phyloP scores from a whole-genome alignment of 2,329 filamentous ascomycete species.

The Mariannaea sp. region DNA sequence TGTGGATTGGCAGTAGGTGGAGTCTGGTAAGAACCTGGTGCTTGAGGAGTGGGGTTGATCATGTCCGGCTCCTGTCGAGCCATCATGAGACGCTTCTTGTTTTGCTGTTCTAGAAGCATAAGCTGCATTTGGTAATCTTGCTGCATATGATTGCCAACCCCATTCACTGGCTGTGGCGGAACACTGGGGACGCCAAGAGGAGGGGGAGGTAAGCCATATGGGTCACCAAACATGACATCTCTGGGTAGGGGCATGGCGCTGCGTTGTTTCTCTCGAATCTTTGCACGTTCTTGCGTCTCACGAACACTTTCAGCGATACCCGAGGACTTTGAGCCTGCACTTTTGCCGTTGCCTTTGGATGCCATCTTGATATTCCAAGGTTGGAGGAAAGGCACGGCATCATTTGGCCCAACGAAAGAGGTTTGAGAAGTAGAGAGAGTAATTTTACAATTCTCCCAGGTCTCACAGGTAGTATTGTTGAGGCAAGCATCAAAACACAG shows the following conservation, averaged over 20 bases:
- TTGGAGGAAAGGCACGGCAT: slow-evolving; percentile 58
- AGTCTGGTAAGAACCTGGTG: no score
- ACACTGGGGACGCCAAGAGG: background rate
- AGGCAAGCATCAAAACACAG: slow-evolving; percentile 67
- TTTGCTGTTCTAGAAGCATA: slow-evolving; percentile 83
- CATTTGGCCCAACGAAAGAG: slow-evolving; percentile 59
- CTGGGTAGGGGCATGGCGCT: background rate
- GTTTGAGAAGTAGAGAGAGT: slow-evolving; percentile 68
- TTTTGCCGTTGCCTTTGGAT: slow-evolving; percentile 34
- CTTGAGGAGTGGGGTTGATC: background rate
- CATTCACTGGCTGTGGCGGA: background rate
- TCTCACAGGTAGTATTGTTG: slow-evolving; percentile 66
- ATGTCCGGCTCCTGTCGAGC: slow-evolving; percentile 70
- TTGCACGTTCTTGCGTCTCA: slow-evolving; percentile 42
- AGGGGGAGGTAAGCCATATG: slow-evolving; percentile 44
- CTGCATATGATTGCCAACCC: slow-evolving; percentile 67
- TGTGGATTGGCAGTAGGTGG: background rate
- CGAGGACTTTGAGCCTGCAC: slow-evolving; percentile 14
- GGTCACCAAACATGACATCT: slow-evolving; percentile 34
- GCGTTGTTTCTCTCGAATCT: slow-evolving; percentile 38
- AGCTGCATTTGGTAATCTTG: slow-evolving; percentile 89
- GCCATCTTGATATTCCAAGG: slow-evolving; percentile 62
- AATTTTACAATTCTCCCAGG: slow-evolving; percentile 64
- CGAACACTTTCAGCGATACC: slow-evolving; percentile 47
- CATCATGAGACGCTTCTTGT: slow-evolving; percentile 83